A percentile compares a stretch with the other conserved stretches of the same genome.
Conservation (phyloP, 495 filamentous ascomycete genomes). For the Daldinia grandis region DNA sequence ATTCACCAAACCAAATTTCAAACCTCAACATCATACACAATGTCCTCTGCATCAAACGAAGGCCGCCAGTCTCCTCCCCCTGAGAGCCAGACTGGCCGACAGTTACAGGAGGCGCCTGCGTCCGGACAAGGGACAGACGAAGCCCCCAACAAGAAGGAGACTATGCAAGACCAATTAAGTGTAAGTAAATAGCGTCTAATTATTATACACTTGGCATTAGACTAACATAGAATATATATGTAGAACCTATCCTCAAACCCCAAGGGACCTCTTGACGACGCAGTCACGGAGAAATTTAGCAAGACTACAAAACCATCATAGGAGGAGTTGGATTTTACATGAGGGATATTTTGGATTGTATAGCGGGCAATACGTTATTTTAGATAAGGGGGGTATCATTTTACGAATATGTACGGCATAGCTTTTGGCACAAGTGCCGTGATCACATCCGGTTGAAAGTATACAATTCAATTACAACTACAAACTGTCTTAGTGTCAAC, state of each 20-base stretch:
- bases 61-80: conserved; percentile 87
- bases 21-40: conserved; percentile 42
- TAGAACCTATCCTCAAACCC: conserved; percentile 73
- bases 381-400: not conserved
- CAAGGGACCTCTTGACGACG: conserved; percentile 70
- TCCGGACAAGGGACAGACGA: conserved; percentile 64
- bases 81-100: conserved; percentile 69
- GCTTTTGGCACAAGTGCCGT: not conserved
- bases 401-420: not conserved
- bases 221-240: not conserved
- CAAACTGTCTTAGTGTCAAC: too few relatives aligned
- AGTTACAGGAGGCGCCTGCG: conserved; percentile 65
- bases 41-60: conserved; percentile 59
- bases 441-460: not conserved
- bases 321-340: not conserved
- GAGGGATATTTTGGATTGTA: not conserved
- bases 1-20: not conserved
- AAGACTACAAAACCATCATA: conserved; percentile 49
- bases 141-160: conserved; percentile 58
- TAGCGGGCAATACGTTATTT: not conserved
- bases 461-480: not conserved
- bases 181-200: conserved; percentile 39
- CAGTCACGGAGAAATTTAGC: conserved; percentile 69
- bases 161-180: conserved; percentile 57
- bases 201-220: not conserved